A percentile compares a stretch with the other conserved stretches of the same genome.
phyloP scores from a whole-genome alignment of 345 rosid genomes.

The Gossypium ekmanianum region DNA sequence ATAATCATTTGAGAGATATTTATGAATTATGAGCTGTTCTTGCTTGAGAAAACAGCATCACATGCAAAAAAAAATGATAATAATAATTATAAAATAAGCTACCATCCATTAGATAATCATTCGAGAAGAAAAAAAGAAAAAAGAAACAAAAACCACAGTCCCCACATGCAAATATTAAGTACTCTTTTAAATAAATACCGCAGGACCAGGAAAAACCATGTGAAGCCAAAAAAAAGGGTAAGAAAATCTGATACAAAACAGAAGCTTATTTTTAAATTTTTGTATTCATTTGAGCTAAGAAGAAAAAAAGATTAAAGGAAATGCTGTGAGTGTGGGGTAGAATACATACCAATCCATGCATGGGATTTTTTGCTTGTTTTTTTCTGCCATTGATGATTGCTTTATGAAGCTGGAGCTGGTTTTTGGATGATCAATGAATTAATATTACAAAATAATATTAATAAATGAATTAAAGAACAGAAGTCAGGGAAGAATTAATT shows the following conservation, averaged over 20 bases:
- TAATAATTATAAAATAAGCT: too few species aligned
- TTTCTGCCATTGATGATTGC: conserved; percentile 22
- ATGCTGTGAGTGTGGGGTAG: too few species aligned
- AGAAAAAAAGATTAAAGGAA: not conserved
- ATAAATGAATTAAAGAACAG: not conserved
- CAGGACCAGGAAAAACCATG: conserved; percentile 41
- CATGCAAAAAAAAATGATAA: conserved; percentile 24
- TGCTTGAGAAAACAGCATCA: conserved; percentile 44
- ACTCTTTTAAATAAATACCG: conserved; percentile 14
- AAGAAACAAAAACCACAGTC: not conserved
- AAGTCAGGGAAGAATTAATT: not conserved
- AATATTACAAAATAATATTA: not conserved
- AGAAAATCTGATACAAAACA: not conserved
- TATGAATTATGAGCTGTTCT: conserved; percentile 35
- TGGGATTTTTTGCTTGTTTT: not conserved
- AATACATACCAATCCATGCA: not conserved
- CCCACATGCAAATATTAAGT: not conserved
- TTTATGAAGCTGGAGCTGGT: not conserved
- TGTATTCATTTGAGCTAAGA: not conserved
- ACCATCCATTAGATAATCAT: conserved; percentile 17
- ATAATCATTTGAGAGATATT: not conserved
- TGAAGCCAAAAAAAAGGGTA: conserved; percentile 26
- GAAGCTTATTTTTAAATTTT: not conserved
- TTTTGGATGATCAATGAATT: not conserved
- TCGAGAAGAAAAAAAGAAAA: not conserved